phyloP scores from a whole-genome alignment of 441 rosid genomes.

The Rhodomyrtus psidioides region DNA sequence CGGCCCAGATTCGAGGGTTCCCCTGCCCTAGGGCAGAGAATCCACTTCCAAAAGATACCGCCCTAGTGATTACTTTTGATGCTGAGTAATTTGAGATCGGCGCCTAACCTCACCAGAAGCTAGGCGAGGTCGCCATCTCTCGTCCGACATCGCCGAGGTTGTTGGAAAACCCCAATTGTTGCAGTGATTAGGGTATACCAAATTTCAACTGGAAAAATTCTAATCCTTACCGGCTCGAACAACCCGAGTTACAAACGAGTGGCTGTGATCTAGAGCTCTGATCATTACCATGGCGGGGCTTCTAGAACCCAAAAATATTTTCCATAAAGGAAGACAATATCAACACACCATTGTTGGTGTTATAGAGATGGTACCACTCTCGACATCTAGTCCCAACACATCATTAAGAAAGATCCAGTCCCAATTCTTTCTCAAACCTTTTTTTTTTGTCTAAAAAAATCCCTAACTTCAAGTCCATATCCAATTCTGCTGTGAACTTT shows the following conservation, averaged over 20 bases:
- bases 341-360: neutral
- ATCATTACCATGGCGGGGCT: no score
- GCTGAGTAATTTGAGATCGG: accelerated
- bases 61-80: neutral
- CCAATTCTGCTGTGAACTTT: no score
- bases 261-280: neutral
- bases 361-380: accelerated
- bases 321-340: no score
- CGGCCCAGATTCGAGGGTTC: no score
- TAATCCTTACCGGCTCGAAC: accelerated
- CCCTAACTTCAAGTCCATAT: no score
- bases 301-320: no score
- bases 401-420: no score
- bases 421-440: accelerated
- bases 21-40: no score
- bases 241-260: neutral
- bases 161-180: neutral
- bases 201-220: neutral
- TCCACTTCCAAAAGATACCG: neutral
- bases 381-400: no score
- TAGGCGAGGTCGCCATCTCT: neutral
- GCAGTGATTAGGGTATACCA: neutral
- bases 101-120: neutral
- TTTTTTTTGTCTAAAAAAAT: neutral
- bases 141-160: neutral